Conservation (phyloP, 202 grass and related monocot genomes). For the Schoenoplectus triqueter region DNA sequence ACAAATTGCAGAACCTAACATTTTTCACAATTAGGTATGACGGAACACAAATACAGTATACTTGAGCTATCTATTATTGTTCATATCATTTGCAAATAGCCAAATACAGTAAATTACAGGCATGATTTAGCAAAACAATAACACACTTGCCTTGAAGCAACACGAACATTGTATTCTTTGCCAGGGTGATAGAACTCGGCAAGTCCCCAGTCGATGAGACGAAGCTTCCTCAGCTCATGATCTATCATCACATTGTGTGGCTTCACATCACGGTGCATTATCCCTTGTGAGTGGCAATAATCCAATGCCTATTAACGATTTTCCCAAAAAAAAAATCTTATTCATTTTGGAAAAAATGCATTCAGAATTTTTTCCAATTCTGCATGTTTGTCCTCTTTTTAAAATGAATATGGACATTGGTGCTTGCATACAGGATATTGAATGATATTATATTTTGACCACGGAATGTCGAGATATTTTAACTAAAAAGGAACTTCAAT, state of each 20-base stretch:
- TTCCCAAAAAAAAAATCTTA: not conserved
- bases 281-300: slow-evolving; percentile 83
- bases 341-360: not conserved
- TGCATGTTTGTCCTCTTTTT: not conserved
- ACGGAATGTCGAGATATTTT: not conserved
- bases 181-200: slow-evolving; percentile 82
- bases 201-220: slow-evolving; percentile 80
- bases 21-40: not conserved
- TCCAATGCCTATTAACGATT: slow-evolving; percentile 59
- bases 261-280: slow-evolving; percentile 91
- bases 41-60: not conserved
- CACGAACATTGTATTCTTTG: slow-evolving; percentile 79
- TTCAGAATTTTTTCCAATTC: not conserved
- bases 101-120: not conserved
- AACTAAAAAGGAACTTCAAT: not conserved
- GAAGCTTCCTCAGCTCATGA: slow-evolving; percentile 77
- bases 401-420: not conserved
- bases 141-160: slow-evolving; percentile 69
- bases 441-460: not conserved
- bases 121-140: not conserved
- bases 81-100: not conserved
- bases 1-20: too few relatives aligned
- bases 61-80: not conserved
- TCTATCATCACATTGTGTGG: slow-evolving; percentile 91
- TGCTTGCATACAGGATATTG: not conserved